Conservation (phyloP, 1,139 yeast species). For the Kurtzmaniella quercitrusa region DNA sequence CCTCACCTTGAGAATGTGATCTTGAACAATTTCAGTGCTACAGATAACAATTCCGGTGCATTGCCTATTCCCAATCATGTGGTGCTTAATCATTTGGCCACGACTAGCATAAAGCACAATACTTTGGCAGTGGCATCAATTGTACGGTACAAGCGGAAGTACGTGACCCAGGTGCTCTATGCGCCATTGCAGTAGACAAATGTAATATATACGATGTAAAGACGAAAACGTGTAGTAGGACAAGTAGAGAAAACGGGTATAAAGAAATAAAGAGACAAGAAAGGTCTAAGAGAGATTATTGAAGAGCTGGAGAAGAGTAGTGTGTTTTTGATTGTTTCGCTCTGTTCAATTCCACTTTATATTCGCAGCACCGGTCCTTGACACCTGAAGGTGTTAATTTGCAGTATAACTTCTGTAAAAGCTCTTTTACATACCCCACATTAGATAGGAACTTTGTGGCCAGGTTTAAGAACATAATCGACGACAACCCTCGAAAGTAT, state of each 20-base stretch:
- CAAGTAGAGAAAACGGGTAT: background rate
- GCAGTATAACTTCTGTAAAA: too few species aligned
- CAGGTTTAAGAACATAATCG: too few species aligned
- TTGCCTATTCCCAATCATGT: conserved; percentile 48
- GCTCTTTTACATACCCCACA: too few species aligned
- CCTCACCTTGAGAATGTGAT: conserved; percentile 48
- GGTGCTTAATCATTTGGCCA: conserved; percentile 45
- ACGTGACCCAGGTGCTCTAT: conserved; percentile 46
- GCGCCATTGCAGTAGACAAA: conserved; percentile 40
- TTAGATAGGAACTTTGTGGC: too few species aligned
- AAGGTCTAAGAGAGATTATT: too few species aligned
- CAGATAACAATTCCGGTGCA: conserved; percentile 47
- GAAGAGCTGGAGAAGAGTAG: too few species aligned
- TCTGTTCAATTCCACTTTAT: too few species aligned
- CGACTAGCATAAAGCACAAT: conserved; percentile 46
- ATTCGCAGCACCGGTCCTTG: too few species aligned
- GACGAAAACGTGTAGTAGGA: background rate
- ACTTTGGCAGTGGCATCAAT: conserved; percentile 48
- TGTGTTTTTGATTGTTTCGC: too few species aligned
- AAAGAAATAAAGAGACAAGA: too few species aligned
- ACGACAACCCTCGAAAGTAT: too few species aligned
- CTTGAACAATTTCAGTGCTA: conserved; percentile 44
- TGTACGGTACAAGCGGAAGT: conserved; percentile 44
- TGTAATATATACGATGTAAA: background rate
- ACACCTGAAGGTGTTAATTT: too few species aligned